A percentile compares a stretch with the other conserved stretches of the same genome.
Conservation (phyloP, 768 basidiomycete genomes). For the Boletus insuetus region DNA sequence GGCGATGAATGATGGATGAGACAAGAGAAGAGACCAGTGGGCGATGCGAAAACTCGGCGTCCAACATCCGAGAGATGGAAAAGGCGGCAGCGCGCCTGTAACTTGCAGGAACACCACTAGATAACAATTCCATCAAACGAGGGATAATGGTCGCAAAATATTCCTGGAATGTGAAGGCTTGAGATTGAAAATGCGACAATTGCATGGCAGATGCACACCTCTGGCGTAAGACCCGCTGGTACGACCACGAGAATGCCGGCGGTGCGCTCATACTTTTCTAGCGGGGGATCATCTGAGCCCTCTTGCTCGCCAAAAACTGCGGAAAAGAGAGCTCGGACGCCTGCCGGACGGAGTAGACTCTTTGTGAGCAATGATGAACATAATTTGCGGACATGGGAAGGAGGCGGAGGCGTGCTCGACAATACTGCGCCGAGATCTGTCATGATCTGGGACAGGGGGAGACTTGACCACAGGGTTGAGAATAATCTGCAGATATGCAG, state of each 20-base stretch:
- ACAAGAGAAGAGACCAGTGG: conserved; percentile 32
- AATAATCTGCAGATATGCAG: conserved; percentile 7
- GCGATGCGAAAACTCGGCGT: conserved; percentile 27
- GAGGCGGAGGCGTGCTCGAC: conserved; percentile 39
- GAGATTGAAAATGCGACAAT: conserved; percentile 1
- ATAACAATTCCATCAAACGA: conserved; percentile 50
- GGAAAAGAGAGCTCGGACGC: conserved; percentile 64
- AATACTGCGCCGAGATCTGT: conserved; percentile 61
- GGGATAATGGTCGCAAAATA: conserved; percentile 60
- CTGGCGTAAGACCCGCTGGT: conserved; percentile 51
- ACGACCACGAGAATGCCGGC: conserved; percentile 60
- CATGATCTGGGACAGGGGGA: conserved; percentile 66
- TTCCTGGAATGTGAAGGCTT: conserved; percentile 39
- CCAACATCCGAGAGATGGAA: conserved; percentile 63
- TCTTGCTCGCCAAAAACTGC: conserved; percentile 70
- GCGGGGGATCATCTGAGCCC: conserved; percentile 44
- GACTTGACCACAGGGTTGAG: conserved; percentile 32
- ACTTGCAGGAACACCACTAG: conserved; percentile 31
- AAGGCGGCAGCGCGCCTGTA: conserved; percentile 67
- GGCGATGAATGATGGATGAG: conserved; percentile 50
- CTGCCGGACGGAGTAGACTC: conserved; percentile 68
- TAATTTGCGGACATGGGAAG: conserved; percentile 53
- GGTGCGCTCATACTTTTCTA: conserved; percentile 75
- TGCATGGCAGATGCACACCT: conserved; percentile 41
- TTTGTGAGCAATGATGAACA: conserved; percentile 64